Base-by-base conservation (phyloP, 163 green algal genomes). In the Chlorella variabilis region DNA sequence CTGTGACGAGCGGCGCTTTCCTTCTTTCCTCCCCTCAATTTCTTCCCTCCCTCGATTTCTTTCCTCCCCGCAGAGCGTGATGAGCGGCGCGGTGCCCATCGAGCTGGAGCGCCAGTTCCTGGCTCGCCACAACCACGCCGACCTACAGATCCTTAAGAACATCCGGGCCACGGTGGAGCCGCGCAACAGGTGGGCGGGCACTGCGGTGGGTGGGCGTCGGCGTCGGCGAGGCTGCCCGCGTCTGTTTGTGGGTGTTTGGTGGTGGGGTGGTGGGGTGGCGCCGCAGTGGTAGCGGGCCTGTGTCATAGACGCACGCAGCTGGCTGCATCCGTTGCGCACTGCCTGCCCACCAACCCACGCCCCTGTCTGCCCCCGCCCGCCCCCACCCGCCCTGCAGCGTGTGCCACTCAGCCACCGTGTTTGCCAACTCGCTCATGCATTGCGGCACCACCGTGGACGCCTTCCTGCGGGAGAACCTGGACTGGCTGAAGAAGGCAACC, bases 391-490 rank as follows among this genome's bases (percentile, higher is more conserved):
- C 45, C 45, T 54, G 69, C 71, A 93, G 81, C 39, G 94, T 99
- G 69, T 96, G 91, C 77, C 97, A 99, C 88, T 91, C 82, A 18
- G 97, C 97, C 54, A 94, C 94, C 62, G 96, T 99, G 79, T 93
- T 97, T 62, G 91, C 96, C 68, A 99, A 99, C 87, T 95, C 97
- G 27, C 85, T 98, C 51, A 98, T 98, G 93, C 95, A 99, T 83
- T 89, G 89, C 33, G 96, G 97, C 61, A 99, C 97, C n/a, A 97
- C 93, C 0, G 91, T 98, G 25, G 97, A 99, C 85, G 94, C 94
- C 1, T 99, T 99, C 86, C 85, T 99, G 84, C 89, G 96, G 2
- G 91, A 97, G 48, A 98, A 98, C 88, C 86, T 99, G 71, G 97
- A 99, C 63, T 99, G 97, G 97, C 92, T 99, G 78, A 90, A 86